These are phyloP conservation scores for Fagus crenata DNA, from an alignment of 306 rosid genomes.

Conservation along the genomic window DNA sequence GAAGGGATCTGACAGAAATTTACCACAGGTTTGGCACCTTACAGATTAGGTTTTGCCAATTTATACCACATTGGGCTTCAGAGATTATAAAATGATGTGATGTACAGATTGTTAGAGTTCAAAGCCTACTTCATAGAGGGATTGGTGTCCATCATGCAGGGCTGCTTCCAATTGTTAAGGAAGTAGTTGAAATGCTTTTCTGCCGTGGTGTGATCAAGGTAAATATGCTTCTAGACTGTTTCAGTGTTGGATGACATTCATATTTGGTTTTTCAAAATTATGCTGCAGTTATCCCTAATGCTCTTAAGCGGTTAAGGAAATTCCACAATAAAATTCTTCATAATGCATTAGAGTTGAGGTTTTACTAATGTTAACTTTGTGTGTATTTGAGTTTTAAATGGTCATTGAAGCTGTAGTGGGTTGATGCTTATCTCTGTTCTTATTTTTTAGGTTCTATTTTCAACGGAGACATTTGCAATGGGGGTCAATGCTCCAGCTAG, in stretches of 20 bases:
- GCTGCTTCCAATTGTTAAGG: constrained; percentile 95
- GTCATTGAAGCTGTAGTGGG: neutral
- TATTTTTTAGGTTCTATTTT: constrained; percentile 72
- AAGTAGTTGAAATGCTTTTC: constrained; percentile 98
- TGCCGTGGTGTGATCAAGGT: constrained; percentile 98
- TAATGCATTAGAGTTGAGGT: constrained; percentile 2
- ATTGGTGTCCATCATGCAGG: constrained; percentile 99
- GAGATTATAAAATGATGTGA: constrained; percentile 15
- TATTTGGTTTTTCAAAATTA: neutral
- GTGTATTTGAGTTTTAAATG: neutral
- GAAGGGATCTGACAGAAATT: constrained; percentile 90
- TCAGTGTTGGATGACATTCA: constrained; percentile 16
- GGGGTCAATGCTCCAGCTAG: constrained; percentile 99
- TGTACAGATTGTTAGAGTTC: constrained; percentile 81
- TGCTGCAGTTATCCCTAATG: neutral
- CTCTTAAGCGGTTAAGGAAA: constrained; percentile 21
- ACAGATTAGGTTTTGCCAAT: constrained; percentile 13
- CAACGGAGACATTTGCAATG: constrained; percentile 99
- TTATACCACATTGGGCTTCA: constrained; percentile 8
- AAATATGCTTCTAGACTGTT: constrained; percentile 23
- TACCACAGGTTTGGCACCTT: constrained; percentile 78
- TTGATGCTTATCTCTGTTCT: constrained; percentile 20
- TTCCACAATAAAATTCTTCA: neutral
- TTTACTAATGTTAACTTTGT: neutral
- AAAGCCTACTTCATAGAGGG: constrained; percentile 86